Evolutionary conservation across 2,329 filamentous ascomycete genomes (phyloP), one percentile per base, ranked within the genome.

Genomic region (Chrysoporthe cubensis): DNA sequence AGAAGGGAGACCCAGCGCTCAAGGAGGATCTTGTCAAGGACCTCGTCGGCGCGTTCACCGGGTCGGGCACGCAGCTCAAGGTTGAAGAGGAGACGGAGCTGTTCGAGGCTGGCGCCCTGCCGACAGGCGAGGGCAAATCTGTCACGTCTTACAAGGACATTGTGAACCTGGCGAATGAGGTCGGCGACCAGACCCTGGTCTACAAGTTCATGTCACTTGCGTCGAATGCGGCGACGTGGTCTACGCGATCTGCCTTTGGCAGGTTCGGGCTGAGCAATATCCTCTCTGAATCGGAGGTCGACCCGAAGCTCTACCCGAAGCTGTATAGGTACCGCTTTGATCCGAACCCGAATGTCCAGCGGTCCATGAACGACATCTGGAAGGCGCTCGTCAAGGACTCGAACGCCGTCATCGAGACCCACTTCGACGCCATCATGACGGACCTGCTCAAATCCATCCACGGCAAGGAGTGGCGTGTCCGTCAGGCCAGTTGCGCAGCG

Each of bases 141-240:
- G 88, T 98, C 66, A 97, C 93, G 0, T 98, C 95, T 0, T 99
- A 99, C 82, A 97, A 97, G 76, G 96, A 99, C 75, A 98, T 99
- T 72, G 92, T 99, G 78, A 96, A 86, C 72, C 83, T 99, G 60
- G 96, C 96, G n/a, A 93, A 95, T 56, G 96, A 99, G 80, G 94
- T 97, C 44, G 96, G 96, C 13, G 95, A 99, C 74, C 95, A 96
- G 68, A 94, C 92, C 73, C 83, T 99, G n/a, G 92, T 98, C 1
- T 99, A 99, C 82, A 93, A 94, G 70, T 98, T 99, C 80, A 99
- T 99, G 96, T 95, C 94, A 0, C 85, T 99, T 72, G 96, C 96
- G 2, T 93, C 94, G 1, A 97, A 97, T 75, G 96, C 97, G 60
- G 94, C 94, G 0, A 96, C 97, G 18, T 99, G 96, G 96, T 95